Evolutionary conservation across 176 grass and related monocot species (phyloP).

Genomic region (Phragmites australis): DNA sequence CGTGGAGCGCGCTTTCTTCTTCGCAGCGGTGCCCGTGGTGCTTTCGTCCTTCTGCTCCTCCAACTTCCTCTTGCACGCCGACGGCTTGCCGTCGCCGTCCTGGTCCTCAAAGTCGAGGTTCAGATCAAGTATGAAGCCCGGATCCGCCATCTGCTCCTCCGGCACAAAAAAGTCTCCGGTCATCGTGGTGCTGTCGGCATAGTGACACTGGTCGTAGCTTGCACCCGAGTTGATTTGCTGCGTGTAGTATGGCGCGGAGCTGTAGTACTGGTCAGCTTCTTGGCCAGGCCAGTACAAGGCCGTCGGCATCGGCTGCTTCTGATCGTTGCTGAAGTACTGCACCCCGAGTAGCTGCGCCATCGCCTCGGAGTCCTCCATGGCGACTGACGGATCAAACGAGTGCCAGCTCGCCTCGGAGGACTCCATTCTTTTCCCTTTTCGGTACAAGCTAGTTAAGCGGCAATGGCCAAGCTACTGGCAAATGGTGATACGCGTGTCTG

Average conservation of each 20-base stretch:
- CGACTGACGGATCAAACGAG: slow-evolving; percentile 58
- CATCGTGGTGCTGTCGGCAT: slow-evolving; percentile 33
- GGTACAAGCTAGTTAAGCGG: slow-evolving; percentile 29
- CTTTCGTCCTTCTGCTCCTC: slow-evolving; percentile 47
- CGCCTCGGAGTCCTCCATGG: slow-evolving; percentile 70
- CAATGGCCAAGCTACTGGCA: slow-evolving; percentile 23
- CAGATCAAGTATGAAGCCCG: slow-evolving; percentile 50
- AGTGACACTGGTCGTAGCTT: slow-evolving; percentile 54
- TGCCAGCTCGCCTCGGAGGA: slow-evolving; percentile 64
- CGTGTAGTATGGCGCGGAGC: slow-evolving; percentile 48
- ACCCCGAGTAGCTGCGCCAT: slow-evolving; percentile 72
- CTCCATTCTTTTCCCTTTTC: slow-evolving; percentile 19
- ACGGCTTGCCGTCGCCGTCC: neutral
- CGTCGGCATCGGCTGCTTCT: slow-evolving; percentile 31
- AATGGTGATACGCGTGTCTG: neutral
- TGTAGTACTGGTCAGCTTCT: slow-evolving; percentile 56
- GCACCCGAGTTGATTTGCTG: slow-evolving; percentile 38
- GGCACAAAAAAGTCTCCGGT: slow-evolving; percentile 42
- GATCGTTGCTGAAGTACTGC: slow-evolving; percentile 51
- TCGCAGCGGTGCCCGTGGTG: slow-evolving; percentile 27
- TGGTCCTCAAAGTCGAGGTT: slow-evolving; percentile 60
- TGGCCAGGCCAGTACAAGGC: slow-evolving; percentile 62
- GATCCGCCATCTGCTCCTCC: slow-evolving; percentile 48
- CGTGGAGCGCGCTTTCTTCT: slow-evolving; percentile 49
- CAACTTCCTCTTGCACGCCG: slow-evolving; percentile 49